Percentiles rank a stretch among this genome's conserved stretches.
phyloP scores from a whole-genome alignment of 176 grass and related monocot genomes.

The Triticum aestivum region IWGSC_CS_RefSeq_v2.1 NC_057813.1:175775417-175775916 shows the following conservation, averaged over 20 bases:
- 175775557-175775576: constrained; percentile 21
- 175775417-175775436: constrained; percentile 1
- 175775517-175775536: background rate
- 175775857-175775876: too few species aligned
- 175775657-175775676: background rate
- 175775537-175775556: constrained; percentile 25
- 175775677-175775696: background rate
- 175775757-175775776: background rate
- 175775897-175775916: background rate
- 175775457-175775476: background rate
- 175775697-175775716: background rate
- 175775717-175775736: background rate
- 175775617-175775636: background rate
- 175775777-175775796: background rate
- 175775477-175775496: constrained; percentile 31
- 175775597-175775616: background rate
- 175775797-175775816: background rate
- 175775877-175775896: background rate
- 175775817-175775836: background rate
- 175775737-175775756: background rate
- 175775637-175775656: background rate
- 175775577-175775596: background rate
- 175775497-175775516: background rate
- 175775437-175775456: background rate
- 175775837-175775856: too few species aligned